Evolutionary conservation across 1,139 yeast species (phyloP).

Genomic region (Yamadazyma diospyri): DNA sequence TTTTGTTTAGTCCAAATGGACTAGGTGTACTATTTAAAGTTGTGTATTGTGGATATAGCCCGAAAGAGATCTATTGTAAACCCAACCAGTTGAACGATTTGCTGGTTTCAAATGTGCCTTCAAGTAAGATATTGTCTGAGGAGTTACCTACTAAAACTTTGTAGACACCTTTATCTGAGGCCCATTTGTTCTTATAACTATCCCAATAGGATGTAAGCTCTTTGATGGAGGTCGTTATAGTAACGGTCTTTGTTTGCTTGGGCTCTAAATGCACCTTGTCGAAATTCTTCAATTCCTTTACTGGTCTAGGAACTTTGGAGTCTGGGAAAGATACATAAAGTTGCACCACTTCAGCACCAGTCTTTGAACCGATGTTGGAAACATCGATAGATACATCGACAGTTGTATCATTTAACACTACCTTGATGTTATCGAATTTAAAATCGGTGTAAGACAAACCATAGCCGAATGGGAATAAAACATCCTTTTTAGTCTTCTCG

Average conservation of each 20-base stretch:
- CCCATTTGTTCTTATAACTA: conserved; percentile 47
- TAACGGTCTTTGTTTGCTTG: conserved; percentile 36
- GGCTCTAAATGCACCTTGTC: conserved; percentile 43
- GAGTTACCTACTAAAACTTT: conserved; percentile 43
- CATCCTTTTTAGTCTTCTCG: conserved; percentile 45
- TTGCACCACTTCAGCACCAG: conserved; percentile 48
- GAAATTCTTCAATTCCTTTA: conserved; percentile 56
- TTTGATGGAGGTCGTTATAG: conserved; percentile 34
- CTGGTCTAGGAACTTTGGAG: conserved; percentile 46
- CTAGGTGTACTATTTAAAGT: too few relatives aligned
- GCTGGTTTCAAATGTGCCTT: conserved; percentile 31
- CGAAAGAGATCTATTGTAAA: too few relatives aligned
- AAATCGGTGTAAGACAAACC: conserved; percentile 59
- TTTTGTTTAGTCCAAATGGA: too few relatives aligned
- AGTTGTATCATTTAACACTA: conserved; percentile 13
- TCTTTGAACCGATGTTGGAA: conserved; percentile 36
- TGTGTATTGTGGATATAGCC: too few relatives aligned
- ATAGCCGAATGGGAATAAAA: conserved; percentile 56
- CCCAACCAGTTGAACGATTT: conserved; percentile 23
- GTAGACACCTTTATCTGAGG: conserved; percentile 48
- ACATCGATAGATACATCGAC: conserved; percentile 33
- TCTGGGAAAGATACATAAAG: conserved; percentile 38
- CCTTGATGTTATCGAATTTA: conserved; percentile 18
- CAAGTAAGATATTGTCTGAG: conserved; percentile 24
- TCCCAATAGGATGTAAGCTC: conserved; percentile 57